Base-by-base conservation (phyloP, 2,329 filamentous ascomycete species). In the Penicillium digitatum region DNA sequence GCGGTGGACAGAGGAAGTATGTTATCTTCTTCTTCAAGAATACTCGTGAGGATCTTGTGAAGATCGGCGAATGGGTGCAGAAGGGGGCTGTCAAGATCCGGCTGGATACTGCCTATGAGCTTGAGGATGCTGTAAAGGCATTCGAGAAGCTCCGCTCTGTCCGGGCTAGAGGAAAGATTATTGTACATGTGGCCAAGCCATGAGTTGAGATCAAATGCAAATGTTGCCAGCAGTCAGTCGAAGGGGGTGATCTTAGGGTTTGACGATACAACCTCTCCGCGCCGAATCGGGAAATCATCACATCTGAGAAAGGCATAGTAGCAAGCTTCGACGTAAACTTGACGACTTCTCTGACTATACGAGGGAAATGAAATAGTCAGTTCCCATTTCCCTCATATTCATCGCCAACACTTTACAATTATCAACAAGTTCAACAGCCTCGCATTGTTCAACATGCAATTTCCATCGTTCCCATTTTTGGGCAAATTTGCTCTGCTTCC, bases 31-130 rank as follows among this genome's bases (percentile, higher is more conserved):
- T 66, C 24, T 61, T 69, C 35, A 62, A 76, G 54, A 71, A 72
- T 37, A 73, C 72, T 3, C 65, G 68, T 2, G 76, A 78, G 7
- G 72, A 83, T 42, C 67, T 85, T 39, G 73, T 62, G 24, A 69
- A 77, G 63, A 67, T 88, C 47, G 83, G 69, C 0, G 63, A 73
- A 45, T 84, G 80, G 82, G 75, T 87, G 68, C 67, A 72, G 20
- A 79, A 85, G 62, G 83, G 82, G 1, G 86, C 83, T 66, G 60
- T 88, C 31, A 81, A 76, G 69, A 68, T 78, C 0, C 74, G 83
- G 0, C 69, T 87, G 37, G 84, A 86, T 63, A 72, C 78, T 54
- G 73, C 74, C 1, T 85, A 79, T 59, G 71, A 75, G 12, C 82
- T 83, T 64, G 81, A 82, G 48, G 78, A 86, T 54, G 79, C 76